Conservation (phyloP, 768 basidiomycete species). For the Porphyrellus cyaneotinctus region DNA sequence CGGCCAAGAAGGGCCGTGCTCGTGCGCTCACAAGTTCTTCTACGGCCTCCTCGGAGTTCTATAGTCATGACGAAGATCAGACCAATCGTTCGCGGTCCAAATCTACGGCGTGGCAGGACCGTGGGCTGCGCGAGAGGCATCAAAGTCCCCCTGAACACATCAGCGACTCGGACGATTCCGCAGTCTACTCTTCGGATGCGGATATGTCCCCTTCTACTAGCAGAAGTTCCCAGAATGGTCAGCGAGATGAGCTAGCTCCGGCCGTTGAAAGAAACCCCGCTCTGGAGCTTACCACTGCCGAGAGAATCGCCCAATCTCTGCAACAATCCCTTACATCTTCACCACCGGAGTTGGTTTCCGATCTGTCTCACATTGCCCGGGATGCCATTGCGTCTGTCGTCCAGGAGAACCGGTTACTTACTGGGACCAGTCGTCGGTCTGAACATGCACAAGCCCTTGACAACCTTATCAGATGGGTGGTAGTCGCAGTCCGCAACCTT, state of each 20-base stretch:
- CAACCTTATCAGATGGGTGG: slow-evolving; percentile 55
- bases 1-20: slow-evolving; percentile 29
- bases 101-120: slow-evolving; percentile 32
- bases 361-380: slow-evolving; percentile 57
- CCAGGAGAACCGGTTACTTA: slow-evolving; percentile 48
- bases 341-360: slow-evolving; percentile 54
- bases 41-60: slow-evolving; percentile 30
- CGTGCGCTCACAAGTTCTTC: slow-evolving; percentile 34
- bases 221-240: slow-evolving; percentile 30
- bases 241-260: slow-evolving; percentile 15
- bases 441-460: slow-evolving; percentile 62
- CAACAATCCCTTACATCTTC: slow-evolving; percentile 58
- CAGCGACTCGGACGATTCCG: slow-evolving; percentile 80
- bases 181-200: slow-evolving; percentile 36
- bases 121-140: slow-evolving; percentile 25
- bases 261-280: slow-evolving; percentile 18
- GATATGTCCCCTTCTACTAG: slow-evolving; percentile 31
- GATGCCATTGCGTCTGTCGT: slow-evolving; percentile 61
- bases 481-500: slow-evolving; percentile 72
- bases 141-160: slow-evolving; percentile 39
- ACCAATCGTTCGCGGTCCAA: slow-evolving; percentile 31
- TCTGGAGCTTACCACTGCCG: slow-evolving; percentile 57
- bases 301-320: slow-evolving; percentile 61
- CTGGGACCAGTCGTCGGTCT: slow-evolving; percentile 40
- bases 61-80: slow-evolving; percentile 23